These are phyloP conservation scores for Sarocladium brachiariae DNA, from an alignment of 2,329 filamentous ascomycete genomes.

Conservation along the genomic window DNA sequence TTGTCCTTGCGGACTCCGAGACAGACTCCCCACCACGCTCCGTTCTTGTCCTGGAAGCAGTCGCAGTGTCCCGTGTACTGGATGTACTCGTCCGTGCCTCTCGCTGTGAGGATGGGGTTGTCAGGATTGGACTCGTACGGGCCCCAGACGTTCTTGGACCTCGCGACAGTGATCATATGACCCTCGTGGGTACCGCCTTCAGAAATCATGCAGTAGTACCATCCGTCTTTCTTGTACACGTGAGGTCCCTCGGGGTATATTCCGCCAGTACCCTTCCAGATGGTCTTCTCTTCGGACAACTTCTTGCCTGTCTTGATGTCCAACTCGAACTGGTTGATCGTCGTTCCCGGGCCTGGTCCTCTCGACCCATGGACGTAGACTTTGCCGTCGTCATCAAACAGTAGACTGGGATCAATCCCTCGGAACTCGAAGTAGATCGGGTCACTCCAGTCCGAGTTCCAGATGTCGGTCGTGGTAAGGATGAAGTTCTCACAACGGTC, in stretches of 20 bases:
- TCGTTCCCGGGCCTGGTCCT: background rate
- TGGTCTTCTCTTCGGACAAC: conserved; percentile 11
- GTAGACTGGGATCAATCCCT: conserved; percentile 36
- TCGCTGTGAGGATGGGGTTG: conserved; percentile 41
- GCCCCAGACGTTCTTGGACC: conserved; percentile 32
- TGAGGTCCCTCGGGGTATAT: conserved; percentile 14
- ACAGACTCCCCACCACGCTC: conserved; percentile 35
- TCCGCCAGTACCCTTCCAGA: conserved; percentile 15
- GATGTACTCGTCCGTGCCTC: conserved; percentile 35
- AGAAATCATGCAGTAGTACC: conserved; percentile 46
- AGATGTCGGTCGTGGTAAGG: conserved; percentile 17
- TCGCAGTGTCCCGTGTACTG: conserved; percentile 53
- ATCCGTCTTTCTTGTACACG: conserved; percentile 38
- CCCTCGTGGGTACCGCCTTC: conserved; percentile 43
- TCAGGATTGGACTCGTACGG: conserved; percentile 35
- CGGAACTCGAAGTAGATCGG: conserved; percentile 27
- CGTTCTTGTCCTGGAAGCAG: conserved; percentile 41
- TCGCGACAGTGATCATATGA: conserved; percentile 43
- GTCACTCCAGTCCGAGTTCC: conserved; percentile 16
- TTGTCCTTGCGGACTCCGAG: conserved; percentile 29
- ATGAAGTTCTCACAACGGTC: conserved; percentile 15
- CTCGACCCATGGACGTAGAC: conserved; percentile 20
- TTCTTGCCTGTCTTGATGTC: conserved; percentile 11
- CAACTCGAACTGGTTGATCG: conserved; percentile 17
- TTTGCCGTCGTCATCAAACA: conserved; percentile 27